Conservation (phyloP, 2,329 filamentous ascomycete species). For the Alternaria brassicae region DNA sequence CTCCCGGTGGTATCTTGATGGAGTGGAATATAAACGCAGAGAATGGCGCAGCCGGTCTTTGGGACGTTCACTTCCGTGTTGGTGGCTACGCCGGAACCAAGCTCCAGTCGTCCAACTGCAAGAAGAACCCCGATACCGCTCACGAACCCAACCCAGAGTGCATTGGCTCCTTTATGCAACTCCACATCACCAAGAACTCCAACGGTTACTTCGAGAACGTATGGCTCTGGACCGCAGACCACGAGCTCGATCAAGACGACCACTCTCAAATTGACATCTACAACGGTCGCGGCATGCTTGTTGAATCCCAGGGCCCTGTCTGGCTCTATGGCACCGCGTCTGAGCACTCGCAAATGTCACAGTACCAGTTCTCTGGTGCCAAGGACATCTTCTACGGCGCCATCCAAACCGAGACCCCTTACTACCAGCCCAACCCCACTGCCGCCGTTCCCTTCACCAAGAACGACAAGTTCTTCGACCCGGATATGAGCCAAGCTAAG, state of each 20-base stretch:
- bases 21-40: constrained; percentile 81
- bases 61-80: constrained; percentile 95
- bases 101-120: constrained; percentile 79
- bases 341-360: constrained; percentile 73
- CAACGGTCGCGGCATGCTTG: constrained; percentile 82
- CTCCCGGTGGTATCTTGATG: constrained; percentile 87
- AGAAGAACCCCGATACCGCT: constrained; percentile 72
- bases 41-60: constrained; percentile 79
- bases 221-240: constrained; percentile 91
- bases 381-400: constrained; percentile 68
- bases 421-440: constrained; percentile 71
- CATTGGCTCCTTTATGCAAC: constrained; percentile 72
- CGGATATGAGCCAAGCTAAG: constrained; percentile 51
- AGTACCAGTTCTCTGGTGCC: constrained; percentile 70
- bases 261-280: constrained; percentile 82
- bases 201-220: constrained; percentile 85
- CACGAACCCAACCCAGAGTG: constrained; percentile 71
- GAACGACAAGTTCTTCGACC: constrained; percentile 54
- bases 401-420: constrained; percentile 74
- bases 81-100: constrained; percentile 85
- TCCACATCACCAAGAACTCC: constrained; percentile 62
- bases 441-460: constrained; percentile 64
- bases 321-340: constrained; percentile 75
- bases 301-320: constrained; percentile 77
- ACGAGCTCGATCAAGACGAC: constrained; percentile 79